Conservation (phyloP, 106 monocot genomes). For the Dendrobium nobile region DNA sequence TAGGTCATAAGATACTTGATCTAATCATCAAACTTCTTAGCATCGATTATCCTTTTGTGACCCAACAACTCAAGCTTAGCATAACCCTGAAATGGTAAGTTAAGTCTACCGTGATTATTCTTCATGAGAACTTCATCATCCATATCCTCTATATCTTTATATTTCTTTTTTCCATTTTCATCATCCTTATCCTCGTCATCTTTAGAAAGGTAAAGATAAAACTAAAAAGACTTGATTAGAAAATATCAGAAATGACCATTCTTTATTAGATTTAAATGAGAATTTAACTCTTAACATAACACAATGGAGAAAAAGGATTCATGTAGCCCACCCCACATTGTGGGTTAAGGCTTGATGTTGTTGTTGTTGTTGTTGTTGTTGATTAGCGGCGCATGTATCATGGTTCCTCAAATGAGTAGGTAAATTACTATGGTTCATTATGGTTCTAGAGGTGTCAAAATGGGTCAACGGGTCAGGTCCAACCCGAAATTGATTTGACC, state of each 20-base stretch:
- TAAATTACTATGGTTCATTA: neutral
- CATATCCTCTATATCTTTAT: neutral
- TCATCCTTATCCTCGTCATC: too few relatives aligned
- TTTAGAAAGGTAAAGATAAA: too few relatives aligned
- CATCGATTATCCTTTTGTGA: neutral
- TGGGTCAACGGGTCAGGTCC: too few relatives aligned
- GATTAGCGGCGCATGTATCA: neutral
- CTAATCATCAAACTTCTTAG: neutral
- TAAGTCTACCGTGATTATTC: neutral
- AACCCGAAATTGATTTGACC: too few relatives aligned
- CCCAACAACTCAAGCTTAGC: neutral
- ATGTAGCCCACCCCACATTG: too few relatives aligned
- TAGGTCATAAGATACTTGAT: neutral
- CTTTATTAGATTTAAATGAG: too few relatives aligned
- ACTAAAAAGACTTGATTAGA: too few relatives aligned
- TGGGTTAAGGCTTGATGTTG: too few relatives aligned
- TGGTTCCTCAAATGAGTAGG: neutral
- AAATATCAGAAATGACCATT: too few relatives aligned
- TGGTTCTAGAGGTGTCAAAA: too few relatives aligned
- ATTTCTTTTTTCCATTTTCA: neutral
- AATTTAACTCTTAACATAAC: too few relatives aligned
- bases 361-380: neutral
- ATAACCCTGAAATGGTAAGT: neutral
- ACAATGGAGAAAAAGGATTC: too few relatives aligned
- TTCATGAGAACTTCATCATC: neutral